These are phyloP conservation scores for Viola pubescens DNA, from an alignment of 441 rosid species.

Conservation along the genomic window DNA sequence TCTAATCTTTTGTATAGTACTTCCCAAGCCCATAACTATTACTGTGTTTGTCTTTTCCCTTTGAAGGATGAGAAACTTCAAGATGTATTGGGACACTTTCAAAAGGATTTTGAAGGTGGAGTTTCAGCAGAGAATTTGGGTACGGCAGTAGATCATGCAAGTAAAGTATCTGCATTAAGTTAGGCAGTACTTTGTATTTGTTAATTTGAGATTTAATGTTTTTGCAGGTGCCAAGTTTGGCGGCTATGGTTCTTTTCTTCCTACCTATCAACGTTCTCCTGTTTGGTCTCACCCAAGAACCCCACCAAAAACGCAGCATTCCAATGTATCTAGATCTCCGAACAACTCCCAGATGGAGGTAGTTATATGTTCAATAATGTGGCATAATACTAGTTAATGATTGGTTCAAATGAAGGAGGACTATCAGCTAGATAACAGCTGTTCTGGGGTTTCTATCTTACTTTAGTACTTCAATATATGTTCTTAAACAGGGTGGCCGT, in stretches of 20 bases:
- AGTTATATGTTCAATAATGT: slow-evolving; percentile 10
- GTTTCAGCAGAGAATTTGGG: slow-evolving; percentile 57
- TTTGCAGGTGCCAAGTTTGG: slow-evolving; percentile 86
- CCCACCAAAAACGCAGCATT: slow-evolving; percentile 47
- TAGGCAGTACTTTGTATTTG: slow-evolving; percentile 22
- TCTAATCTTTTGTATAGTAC: too few relatives aligned
- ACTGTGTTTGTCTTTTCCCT: slow-evolving; percentile 8
- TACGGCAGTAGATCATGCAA: slow-evolving; percentile 38
- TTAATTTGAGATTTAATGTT: slow-evolving; percentile 23
- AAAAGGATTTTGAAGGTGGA: slow-evolving; percentile 58
- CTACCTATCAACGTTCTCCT: slow-evolving; percentile 77
- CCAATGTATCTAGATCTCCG: slow-evolving; percentile 51
- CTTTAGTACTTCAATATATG: slow-evolving; percentile 18
- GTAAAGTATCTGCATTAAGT: slow-evolving; percentile 21
- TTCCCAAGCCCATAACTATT: too few relatives aligned
- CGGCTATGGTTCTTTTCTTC: slow-evolving; percentile 95
- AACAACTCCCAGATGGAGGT: slow-evolving; percentile 62
- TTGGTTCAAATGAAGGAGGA: not conserved
- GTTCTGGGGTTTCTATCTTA: slow-evolving; percentile 14
- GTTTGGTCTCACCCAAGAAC: slow-evolving; percentile 51
- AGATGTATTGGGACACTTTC: slow-evolving; percentile 71
- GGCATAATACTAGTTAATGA: slow-evolving; percentile 1
- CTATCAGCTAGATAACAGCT: slow-evolving; percentile 6
- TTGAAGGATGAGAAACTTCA: slow-evolving; percentile 64
- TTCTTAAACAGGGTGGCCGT: slow-evolving; percentile 43